Conservation (phyloP, 177 flowering plant species). For the Vitis hybrid region DNA sequence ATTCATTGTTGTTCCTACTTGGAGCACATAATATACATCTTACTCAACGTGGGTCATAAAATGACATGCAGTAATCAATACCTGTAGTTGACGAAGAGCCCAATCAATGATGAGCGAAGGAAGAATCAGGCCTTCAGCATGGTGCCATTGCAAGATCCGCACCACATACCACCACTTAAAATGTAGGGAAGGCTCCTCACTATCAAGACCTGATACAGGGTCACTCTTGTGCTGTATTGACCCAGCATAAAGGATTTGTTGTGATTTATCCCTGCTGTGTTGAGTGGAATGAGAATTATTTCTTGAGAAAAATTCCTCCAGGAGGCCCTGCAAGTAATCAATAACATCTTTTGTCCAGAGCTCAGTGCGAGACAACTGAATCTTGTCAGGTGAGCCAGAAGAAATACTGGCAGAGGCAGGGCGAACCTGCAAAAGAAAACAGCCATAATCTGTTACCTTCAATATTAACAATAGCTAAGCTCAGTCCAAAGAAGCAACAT, state of each 20-base stretch:
- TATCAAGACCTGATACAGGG: conserved; percentile 41
- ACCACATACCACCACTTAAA: conserved; percentile 96
- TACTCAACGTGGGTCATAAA: background rate
- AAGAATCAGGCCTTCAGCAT: conserved; percentile 74
- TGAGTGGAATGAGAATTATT: conserved; percentile 46
- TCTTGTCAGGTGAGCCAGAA: conserved; percentile 70
- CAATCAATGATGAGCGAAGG: conserved; percentile 89
- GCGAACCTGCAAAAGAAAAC: conserved; percentile 56
- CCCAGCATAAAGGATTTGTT: conserved; percentile 55
- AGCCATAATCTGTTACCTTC: conserved; percentile 15
- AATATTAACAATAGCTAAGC: conserved; percentile 3
- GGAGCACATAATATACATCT: background rate
- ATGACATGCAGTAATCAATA: conserved; percentile 15
- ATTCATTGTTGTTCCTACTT: background rate
- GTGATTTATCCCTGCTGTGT: conserved; percentile 60
- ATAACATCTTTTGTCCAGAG: conserved; percentile 94
- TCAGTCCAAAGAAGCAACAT: background rate
- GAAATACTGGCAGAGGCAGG: conserved; percentile 56
- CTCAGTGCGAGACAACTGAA: conserved; percentile 72
- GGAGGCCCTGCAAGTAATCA: conserved; percentile 77
- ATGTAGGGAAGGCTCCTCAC: conserved; percentile 75
- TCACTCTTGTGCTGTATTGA: conserved; percentile 50
- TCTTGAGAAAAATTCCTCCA: conserved; percentile 68
- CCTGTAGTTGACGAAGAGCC: conserved; percentile 90
- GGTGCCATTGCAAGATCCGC: conserved; percentile 88